Evolutionary conservation across 148 eudicot species (phyloP).

Genomic region (Heliosperma pusillum): DNA sequence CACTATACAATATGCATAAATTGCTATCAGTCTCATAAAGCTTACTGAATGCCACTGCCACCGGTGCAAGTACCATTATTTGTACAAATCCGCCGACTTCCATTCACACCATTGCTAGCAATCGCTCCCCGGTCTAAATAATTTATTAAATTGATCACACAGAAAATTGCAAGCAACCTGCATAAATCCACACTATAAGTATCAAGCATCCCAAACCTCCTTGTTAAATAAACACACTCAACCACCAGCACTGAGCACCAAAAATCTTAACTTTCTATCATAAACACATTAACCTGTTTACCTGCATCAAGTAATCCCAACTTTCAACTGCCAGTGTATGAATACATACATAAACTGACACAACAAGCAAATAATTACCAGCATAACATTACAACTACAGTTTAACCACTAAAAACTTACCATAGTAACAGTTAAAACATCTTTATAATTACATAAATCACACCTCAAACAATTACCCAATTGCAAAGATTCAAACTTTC

Average conservation of each 20-base stretch:
- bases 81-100: slow-evolving; percentile 52
- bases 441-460: not conserved
- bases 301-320: not conserved
- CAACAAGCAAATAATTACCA: not conserved
- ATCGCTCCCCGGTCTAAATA: slow-evolving; percentile 94
- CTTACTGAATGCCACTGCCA: slow-evolving; percentile 97
- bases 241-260: not conserved
- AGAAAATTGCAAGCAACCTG: slow-evolving; percentile 77
- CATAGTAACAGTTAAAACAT: not conserved
- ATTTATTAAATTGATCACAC: slow-evolving; percentile 81
- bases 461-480: slow-evolving; percentile 13
- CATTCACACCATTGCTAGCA: slow-evolving; percentile 97
- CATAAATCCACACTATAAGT: slow-evolving; percentile 24
- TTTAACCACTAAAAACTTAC: not conserved
- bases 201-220: not conserved
- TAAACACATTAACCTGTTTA: not conserved
- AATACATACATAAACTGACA: not conserved
- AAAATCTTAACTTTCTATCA: not conserved
- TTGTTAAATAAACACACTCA: not conserved
- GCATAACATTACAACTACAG: not conserved
- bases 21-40: not conserved
- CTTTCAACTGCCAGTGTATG: not conserved
- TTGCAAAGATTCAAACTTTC: slow-evolving; percentile 14
- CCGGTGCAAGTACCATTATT: slow-evolving; percentile 51
- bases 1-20: not conserved